Conservation (phyloP, 1,139 yeast genomes). For the Oligophagozyma castellii region DNA sequence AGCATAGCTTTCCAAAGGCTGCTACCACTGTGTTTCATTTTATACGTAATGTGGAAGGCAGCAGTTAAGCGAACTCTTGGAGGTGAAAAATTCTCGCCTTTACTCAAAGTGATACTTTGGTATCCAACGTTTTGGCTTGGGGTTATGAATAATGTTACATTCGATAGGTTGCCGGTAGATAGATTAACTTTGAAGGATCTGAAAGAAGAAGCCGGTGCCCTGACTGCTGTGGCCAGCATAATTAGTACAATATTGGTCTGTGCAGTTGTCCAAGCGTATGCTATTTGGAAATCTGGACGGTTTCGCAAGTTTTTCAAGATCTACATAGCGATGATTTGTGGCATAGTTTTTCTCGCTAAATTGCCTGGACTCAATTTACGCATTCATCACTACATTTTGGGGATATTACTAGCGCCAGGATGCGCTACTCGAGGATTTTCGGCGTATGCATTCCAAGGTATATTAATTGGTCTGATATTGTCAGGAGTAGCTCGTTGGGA, state of each 20-base stretch:
- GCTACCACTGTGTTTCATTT: slow-evolving; percentile 59
- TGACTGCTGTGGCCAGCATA: slow-evolving; percentile 46
- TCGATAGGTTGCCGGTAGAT: slow-evolving; percentile 80
- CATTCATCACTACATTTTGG: slow-evolving; percentile 81
- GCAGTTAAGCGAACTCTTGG: slow-evolving; percentile 32
- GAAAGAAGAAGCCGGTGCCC: slow-evolving; percentile 62
- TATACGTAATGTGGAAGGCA: slow-evolving; percentile 58
- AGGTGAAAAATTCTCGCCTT: slow-evolving; percentile 30
- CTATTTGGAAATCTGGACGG: slow-evolving; percentile 70
- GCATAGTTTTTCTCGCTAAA: slow-evolving; percentile 33
- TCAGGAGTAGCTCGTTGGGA: slow-evolving; percentile 93
- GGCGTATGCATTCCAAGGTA: slow-evolving; percentile 68
- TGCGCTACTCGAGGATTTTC: slow-evolving; percentile 66
- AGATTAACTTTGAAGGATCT: slow-evolving; percentile 62
- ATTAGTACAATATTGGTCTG: slow-evolving; percentile 35
- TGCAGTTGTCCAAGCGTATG: slow-evolving; percentile 60
- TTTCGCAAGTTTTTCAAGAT: slow-evolving; percentile 42
- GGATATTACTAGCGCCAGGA: slow-evolving; percentile 70
- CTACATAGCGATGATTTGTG: slow-evolving; percentile 36
- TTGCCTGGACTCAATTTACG: slow-evolving; percentile 66
- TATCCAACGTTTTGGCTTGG: slow-evolving; percentile 80
- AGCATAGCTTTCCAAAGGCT: slow-evolving; percentile 64
- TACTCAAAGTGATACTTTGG: slow-evolving; percentile 54
- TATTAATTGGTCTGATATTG: slow-evolving; percentile 63
- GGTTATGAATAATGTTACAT: slow-evolving; percentile 70